A percentile compares a stretch with the other conserved stretches of the same genome.
phyloP scores from a whole-genome alignment of 306 rosid species.

The Arachis hypogaea region DNA sequence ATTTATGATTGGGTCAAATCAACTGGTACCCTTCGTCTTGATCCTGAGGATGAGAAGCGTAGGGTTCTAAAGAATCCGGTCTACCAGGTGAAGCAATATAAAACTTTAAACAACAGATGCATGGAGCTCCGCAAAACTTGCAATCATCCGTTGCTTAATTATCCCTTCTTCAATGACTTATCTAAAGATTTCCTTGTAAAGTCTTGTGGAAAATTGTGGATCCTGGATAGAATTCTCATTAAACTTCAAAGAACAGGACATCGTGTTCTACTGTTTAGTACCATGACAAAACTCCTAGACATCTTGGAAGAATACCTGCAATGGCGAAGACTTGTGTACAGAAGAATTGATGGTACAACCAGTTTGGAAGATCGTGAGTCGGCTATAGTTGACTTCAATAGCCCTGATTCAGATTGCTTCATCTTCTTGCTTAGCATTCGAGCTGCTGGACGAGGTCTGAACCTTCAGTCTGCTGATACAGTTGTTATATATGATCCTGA shows the following conservation, averaged over 20 bases:
- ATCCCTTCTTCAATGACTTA: slow-evolving; percentile 82
- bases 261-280: slow-evolving; percentile 93
- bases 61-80: slow-evolving; percentile 76
- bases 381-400: slow-evolving; percentile 90
- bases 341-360: slow-evolving; percentile 98
- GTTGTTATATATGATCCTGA: slow-evolving; percentile 98
- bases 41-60: slow-evolving; percentile 91
- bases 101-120: slow-evolving; percentile 90
- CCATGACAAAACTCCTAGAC: slow-evolving; percentile 98
- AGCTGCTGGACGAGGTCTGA: slow-evolving; percentile 99
- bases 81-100: slow-evolving; percentile 84
- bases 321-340: slow-evolving; percentile 87
- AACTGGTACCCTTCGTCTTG: slow-evolving; percentile 98
- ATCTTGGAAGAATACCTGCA: slow-evolving; percentile 96
- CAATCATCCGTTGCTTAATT: slow-evolving; percentile 96
- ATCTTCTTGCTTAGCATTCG: slow-evolving; percentile 98
- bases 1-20: slow-evolving; percentile 95
- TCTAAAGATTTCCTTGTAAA: slow-evolving; percentile 87
- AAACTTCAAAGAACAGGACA: slow-evolving; percentile 96
- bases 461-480: slow-evolving; percentile 99
- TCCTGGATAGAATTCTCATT: slow-evolving; percentile 89
- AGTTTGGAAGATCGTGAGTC: slow-evolving; percentile 99
- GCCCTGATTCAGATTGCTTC: slow-evolving; percentile 82
- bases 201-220: slow-evolving; percentile 98
- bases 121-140: slow-evolving; percentile 99